phyloP scores from a whole-genome alignment of 2,329 filamentous ascomycete species.

The Beauveria brongniartii region DNA sequence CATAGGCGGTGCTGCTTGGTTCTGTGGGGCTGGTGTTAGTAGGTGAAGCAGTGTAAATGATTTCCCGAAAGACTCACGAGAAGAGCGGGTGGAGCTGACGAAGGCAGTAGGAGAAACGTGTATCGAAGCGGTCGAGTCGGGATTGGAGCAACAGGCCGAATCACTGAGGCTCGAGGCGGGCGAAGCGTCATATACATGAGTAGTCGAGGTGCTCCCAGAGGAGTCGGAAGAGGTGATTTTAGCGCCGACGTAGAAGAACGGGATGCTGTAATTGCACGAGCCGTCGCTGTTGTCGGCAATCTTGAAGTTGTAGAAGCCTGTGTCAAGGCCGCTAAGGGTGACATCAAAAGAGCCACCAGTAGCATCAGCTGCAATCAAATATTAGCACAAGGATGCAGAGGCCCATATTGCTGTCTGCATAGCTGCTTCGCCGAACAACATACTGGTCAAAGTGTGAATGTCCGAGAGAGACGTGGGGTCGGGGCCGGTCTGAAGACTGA shows the following conservation, averaged over 20 bases:
- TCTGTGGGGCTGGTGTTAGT: not conserved
- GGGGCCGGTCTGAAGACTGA: constrained; percentile 25
- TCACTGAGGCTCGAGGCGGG: not conserved
- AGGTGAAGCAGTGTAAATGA: not conserved
- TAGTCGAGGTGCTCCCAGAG: not conserved
- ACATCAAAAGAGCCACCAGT: constrained; percentile 19
- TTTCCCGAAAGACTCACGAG: not conserved
- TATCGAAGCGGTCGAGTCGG: not conserved
- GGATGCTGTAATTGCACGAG: constrained; percentile 24
- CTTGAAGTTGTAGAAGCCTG: constrained; percentile 28
- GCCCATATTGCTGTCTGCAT: not conserved
- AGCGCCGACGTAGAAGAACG: constrained; percentile 24
- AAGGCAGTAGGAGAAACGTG: not conserved
- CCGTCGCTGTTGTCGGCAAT: constrained; percentile 22
- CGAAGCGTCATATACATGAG: not conserved
- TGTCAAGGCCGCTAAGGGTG: constrained; percentile 20
- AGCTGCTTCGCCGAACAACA: constrained; percentile 7
- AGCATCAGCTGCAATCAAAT: constrained; percentile 12
- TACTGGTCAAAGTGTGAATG: constrained; percentile 25
- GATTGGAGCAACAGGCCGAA: not conserved
- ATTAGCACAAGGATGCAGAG: not conserved
- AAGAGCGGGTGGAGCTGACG: not conserved
- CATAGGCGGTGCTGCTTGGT: not conserved
- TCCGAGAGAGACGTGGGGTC: constrained; percentile 20
- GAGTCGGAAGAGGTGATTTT: constrained; percentile 9